Percentiles rank a stretch among this genome's conserved stretches.
phyloP scores from a whole-genome alignment of 345 rosid genomes.

The Crucihimalaya himalaica region DNA sequence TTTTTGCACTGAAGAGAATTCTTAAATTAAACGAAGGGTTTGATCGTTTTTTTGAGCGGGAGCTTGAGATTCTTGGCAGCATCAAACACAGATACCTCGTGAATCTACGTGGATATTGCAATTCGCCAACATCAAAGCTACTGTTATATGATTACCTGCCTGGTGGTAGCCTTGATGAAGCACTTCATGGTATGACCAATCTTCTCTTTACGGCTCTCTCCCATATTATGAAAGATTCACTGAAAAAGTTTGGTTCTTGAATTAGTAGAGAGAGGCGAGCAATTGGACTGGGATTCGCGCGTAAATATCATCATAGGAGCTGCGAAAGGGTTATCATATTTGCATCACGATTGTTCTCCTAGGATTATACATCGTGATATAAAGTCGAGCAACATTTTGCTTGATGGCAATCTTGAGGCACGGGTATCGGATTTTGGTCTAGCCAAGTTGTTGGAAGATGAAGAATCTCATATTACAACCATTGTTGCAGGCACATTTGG shows the following conservation, averaged over 20 bases:
- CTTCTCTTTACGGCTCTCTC: slow-evolving; percentile 10
- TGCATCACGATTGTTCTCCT: slow-evolving; percentile 99
- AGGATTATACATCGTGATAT: slow-evolving; percentile 99
- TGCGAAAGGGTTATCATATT: slow-evolving; percentile 92
- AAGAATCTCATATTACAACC: slow-evolving; percentile 97
- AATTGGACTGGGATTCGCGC: slow-evolving; percentile 92
- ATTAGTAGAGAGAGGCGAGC: slow-evolving; percentile 83
- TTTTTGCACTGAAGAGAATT: slow-evolving; percentile 87
- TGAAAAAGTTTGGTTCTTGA: slow-evolving; percentile 14
- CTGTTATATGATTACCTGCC: slow-evolving; percentile 86
- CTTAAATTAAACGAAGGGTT: slow-evolving; percentile 86
- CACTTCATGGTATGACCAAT: slow-evolving; percentile 78
- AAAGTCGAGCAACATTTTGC: slow-evolving; percentile 95
- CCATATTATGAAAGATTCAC: slow-evolving; percentile 8
- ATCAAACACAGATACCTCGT: slow-evolving; percentile 91
- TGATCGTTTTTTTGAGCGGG: slow-evolving; percentile 95
- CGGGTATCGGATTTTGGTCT: slow-evolving; percentile 99
- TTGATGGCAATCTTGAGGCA: slow-evolving; percentile 95
- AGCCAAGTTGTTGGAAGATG: slow-evolving; percentile 91
- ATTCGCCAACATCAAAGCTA: slow-evolving; percentile 85
- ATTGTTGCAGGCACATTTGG: slow-evolving; percentile 99
- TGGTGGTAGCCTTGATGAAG: slow-evolving; percentile 98
- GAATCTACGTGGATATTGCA: slow-evolving; percentile 96
- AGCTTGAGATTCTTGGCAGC: slow-evolving; percentile 98
- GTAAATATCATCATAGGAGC: slow-evolving; percentile 93